Base-by-base conservation (phyloP, 1,284 basidiomycete genomes). In the Trichosporon faecale region DNA sequence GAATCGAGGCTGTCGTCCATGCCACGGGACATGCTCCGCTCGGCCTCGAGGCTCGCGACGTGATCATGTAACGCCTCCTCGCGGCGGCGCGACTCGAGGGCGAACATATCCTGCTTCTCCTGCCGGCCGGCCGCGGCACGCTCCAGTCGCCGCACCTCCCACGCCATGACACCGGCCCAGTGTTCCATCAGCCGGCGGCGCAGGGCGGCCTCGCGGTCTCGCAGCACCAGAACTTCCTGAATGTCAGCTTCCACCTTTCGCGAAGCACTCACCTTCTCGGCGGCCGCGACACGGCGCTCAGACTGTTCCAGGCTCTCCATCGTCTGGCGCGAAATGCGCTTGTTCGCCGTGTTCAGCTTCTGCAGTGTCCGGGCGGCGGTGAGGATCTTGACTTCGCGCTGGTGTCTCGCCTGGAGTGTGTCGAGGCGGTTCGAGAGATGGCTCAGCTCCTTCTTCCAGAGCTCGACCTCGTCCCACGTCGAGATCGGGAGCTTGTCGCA, bases 401-500 rank as follows among this genome's bases (percentile, higher is more conserved):
- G 81, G 72, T 82, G 80, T 29, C 82, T 73, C 6, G 80, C 72
- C n/a, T 82, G 77, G 12, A 81, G 75, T 1, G 78, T 74, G 9
- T 77, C 74, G 18, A 84, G 73, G 25, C 83, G 76, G 55, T 74
- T 80, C 0, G 77, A 75, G 16, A 85, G 75, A 14, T 83, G 65
- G 0, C 75, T 66, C 2, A 84, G 72, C 71, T 85, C 84, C 82
- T 92, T 93, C 85, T 94, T 95, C 75, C 94, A 87, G 66, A 91
- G 91, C 74, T 95, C 94, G n/a, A 94, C 91, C 76, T 94, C 91
- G 75, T 96, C 94, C 68, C 91, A 89, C 74, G 86, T 88, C 61
- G 93, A 85, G 25, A 94, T 89, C 66, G 90, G 88, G 77, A 88
- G 91, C 61, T 88, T 87, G 31, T 91, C 87, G 76, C 91, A 91